Evolutionary conservation across 208 protist genomes (phyloP).

Genomic region (Trypanosoma theileri): DNA sequence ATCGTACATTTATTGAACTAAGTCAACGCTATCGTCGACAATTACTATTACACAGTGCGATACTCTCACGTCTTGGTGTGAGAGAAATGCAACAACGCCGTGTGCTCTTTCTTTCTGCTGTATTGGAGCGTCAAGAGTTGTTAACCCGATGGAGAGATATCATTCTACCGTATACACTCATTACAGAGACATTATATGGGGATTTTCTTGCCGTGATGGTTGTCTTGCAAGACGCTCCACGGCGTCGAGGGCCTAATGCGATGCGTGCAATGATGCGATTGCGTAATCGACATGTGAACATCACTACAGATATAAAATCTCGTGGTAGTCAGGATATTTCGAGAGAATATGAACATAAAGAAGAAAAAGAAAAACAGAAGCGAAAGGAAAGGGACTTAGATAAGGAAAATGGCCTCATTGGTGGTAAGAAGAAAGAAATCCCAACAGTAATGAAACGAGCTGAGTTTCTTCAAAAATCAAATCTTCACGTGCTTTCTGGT

Average conservation of each 20-base stretch:
- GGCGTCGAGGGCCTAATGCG: background rate
- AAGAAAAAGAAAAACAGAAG: too few relatives aligned
- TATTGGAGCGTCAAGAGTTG: slow-evolving; percentile 20
- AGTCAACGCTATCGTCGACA: slow-evolving; percentile 7
- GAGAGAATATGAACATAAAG: too few relatives aligned
- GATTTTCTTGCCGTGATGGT: slow-evolving; percentile 11
- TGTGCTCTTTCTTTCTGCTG: slow-evolving; percentile 16
- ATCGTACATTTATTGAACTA: slow-evolving; percentile 21
- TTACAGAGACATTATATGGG: slow-evolving; percentile 12
- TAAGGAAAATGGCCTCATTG: background rate
- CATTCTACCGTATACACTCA: slow-evolving; percentile 14
- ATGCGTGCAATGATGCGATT: background rate
- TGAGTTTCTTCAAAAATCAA: slow-evolving; percentile 8
- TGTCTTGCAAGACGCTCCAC: slow-evolving; percentile 19
- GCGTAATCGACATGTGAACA: slow-evolving; percentile 6
- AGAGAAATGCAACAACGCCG: slow-evolving; percentile 16
- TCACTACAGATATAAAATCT: background rate
- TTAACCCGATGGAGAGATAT: slow-evolving; percentile 19
- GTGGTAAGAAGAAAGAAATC: background rate
- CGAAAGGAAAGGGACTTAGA: too few relatives aligned
- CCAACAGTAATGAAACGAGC: background rate
- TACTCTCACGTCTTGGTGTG: background rate
- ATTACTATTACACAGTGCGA: background rate
- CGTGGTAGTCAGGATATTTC: too few relatives aligned
- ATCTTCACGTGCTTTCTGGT: slow-evolving; percentile 5